Conservation (phyloP, 148 eudicot genomes). For the Rhododendron mucronatum region DNA sequence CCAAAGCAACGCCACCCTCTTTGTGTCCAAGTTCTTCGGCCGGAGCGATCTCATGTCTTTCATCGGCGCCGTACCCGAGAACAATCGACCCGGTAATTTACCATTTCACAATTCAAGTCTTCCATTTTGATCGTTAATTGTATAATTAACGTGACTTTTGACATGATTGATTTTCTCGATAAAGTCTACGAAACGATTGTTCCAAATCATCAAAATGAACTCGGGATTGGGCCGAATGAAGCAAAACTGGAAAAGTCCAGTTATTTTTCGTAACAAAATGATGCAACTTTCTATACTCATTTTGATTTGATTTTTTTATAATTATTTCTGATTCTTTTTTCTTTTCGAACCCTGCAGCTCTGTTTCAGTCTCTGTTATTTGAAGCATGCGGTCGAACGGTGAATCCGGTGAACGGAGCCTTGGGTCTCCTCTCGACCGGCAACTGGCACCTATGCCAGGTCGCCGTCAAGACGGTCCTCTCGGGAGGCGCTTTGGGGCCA, state of each 20-base stretch:
- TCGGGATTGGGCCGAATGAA: background rate
- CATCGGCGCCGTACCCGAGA: slow-evolving; percentile 54
- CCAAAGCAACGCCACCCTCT: slow-evolving; percentile 71
- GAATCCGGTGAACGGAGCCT: slow-evolving; percentile 49
- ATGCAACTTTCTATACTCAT: too few relatives aligned
- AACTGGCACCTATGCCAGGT: slow-evolving; percentile 47
- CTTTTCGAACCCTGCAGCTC: slow-evolving; percentile 19
- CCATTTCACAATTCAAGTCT: background rate
- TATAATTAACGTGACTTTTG: too few relatives aligned
- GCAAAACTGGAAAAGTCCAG: too few relatives aligned
- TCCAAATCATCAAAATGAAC: too few relatives aligned
- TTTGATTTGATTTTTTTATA: too few relatives aligned
- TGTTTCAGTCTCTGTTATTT: slow-evolving; percentile 44
- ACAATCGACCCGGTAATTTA: background rate
- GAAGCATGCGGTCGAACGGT: slow-evolving; percentile 54
- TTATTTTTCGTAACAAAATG: background rate
- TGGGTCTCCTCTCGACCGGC: slow-evolving; percentile 45
- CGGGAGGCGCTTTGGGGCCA: slow-evolving; percentile 31
- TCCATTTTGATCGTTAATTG: too few relatives aligned
- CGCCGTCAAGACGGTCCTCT: slow-evolving; percentile 45
- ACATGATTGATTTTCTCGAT: too few relatives aligned
- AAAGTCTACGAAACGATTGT: background rate
- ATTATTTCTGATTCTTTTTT: background rate
- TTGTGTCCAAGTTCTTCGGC: slow-evolving; percentile 74
- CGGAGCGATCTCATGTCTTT: slow-evolving; percentile 72